These are phyloP conservation scores for Trametes pubescens DNA, from an alignment of 1,284 basidiomycete species.

Conservation along the genomic window DNA sequence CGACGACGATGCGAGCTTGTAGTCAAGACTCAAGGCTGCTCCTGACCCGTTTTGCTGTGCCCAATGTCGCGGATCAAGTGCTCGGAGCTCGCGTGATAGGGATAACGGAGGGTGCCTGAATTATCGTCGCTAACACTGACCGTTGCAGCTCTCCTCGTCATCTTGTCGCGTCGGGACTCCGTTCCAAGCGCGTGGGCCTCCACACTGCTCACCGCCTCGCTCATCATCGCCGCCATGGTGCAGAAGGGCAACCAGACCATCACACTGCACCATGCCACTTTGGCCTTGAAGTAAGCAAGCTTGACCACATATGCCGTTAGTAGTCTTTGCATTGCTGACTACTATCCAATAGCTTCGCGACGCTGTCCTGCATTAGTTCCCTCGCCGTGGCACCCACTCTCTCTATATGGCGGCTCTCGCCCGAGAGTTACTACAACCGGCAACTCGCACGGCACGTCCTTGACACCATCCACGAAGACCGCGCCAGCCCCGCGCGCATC, in stretches of 20 bases:
- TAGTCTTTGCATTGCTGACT: slow-evolving; percentile 2
- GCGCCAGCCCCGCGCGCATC: slow-evolving; percentile 25
- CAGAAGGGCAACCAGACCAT: slow-evolving; percentile 35
- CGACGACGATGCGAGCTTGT: slow-evolving; percentile 13
- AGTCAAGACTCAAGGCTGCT: not conserved
- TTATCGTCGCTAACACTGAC: slow-evolving; percentile 12
- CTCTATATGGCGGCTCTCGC: slow-evolving; percentile 40
- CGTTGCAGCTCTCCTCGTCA: slow-evolving; percentile 38
- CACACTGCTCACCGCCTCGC: slow-evolving; percentile 39
- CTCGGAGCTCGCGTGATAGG: slow-evolving; percentile 7
- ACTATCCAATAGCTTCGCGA: slow-evolving; percentile 37
- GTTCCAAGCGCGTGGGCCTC: slow-evolving; percentile 43
- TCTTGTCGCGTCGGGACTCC: slow-evolving; percentile 41
- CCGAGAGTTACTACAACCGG: slow-evolving; percentile 35
- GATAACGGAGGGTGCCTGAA: not conserved
- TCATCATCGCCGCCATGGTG: slow-evolving; percentile 42
- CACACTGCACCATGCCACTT: slow-evolving; percentile 41
- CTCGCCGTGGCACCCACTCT: slow-evolving; percentile 41
- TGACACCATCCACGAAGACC: slow-evolving; percentile 23
- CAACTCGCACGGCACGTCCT: slow-evolving; percentile 35
- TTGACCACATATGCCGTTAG: not conserved
- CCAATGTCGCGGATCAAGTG: slow-evolving; percentile 6
- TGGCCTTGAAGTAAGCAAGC: slow-evolving; percentile 39
- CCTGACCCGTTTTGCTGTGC: not conserved
- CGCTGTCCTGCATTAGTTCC: slow-evolving; percentile 43